Evolutionary conservation across 352 stramenopile species (phyloP), one percentile per base, ranked within the genome.

Genomic region (Phytopythium cucurbitacearum): DNA sequence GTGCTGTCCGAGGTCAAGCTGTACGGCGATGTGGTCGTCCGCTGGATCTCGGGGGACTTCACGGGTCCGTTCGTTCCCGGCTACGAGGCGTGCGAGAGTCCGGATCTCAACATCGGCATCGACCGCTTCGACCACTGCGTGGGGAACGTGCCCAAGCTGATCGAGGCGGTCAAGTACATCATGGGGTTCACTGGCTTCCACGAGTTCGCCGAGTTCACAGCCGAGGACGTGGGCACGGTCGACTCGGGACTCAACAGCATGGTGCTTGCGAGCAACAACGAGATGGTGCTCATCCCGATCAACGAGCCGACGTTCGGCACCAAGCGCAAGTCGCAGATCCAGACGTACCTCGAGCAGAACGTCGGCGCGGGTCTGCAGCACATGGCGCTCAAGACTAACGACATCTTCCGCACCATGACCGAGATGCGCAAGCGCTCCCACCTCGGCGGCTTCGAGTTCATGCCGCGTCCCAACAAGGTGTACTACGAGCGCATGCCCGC

Each of bases 271-370:
- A 97, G 82, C 67, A 94, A 98, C 68, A 94, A 93, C 58, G 86
- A 97, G 67, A 81, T 94, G 67, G 90, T 99, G 50, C 73, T 98
- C 10, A 65, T 98, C 8, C 96, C 96, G 0, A 65, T 98, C 42
- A 99, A 99, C 71, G 96, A 99, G 71, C 94, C 94, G 10, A 97
- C 91, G 7, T 91, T 96, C 51, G 94, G 91, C 51, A 93, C 80
- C 9, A 94, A 90, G 68, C 78, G 90, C 53, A 98, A 98, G 73
- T 95, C 77, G 59, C 92, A 98, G 70, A 98, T 98, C 60, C 91
- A 98, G 69, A 98, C 93, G 7, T 99, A 96, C 65, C 56, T 99
- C 7, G 90, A 97, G 73, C 90, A 98, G 67, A 98, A 99, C 65
- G 87, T 96, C 37, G 96, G 96, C 32, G 54, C 90, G 4, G 96